Evolutionary conservation across 352 stramenopile genomes (phyloP), one percentile per base, ranked within the genome.

Genomic region (Thalassiosira hispida): DNA sequence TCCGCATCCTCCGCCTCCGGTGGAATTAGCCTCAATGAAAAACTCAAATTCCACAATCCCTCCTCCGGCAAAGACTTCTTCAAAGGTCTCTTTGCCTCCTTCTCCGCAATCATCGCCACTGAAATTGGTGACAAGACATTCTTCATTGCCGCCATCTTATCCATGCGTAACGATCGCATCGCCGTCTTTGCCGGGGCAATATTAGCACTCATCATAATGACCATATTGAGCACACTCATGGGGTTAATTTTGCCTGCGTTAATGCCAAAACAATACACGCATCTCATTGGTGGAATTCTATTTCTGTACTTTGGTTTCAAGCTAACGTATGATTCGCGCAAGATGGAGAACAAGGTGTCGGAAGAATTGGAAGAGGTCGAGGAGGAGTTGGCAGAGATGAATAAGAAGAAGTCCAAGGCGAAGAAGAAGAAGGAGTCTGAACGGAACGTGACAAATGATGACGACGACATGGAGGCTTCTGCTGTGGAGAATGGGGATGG

Each of bases 91-190:
- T 31, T 84, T 31, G 68, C 76, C 12, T 79, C 67, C 25, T 84
- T 84, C 51, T 84, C 76, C 4, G 76, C 76, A 0, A 99, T 99
- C 88, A 96, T 98, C 79, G 97, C 97, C 23, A 99, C 97, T 0
- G 97, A 99, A 91, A 97, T 99, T 71, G 97, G 97, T 44, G 97
- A 99, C 90, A 99, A 99, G 86, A 99, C 97, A 16, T 99, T 99
- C 80, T 99, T 99, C 87, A 99, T 99, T 77, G 97, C 97, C 0
- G 97, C 97, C 12, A 97, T 99, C 65, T 81, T 99, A 77, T 97
- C 94, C 60, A 99, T 99, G 97, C 96, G 96, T 73, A 94, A 98
- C 85, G 88, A 85, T 79, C 95, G 97, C 53, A 86, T 98, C n/a
- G 93, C 98, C 27, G 96, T 99, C n/a, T 99, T 98, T 80, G 88